Base-by-base conservation (phyloP, 108 stramenopile genomes). In the Nannochloropsis salina region DNA sequence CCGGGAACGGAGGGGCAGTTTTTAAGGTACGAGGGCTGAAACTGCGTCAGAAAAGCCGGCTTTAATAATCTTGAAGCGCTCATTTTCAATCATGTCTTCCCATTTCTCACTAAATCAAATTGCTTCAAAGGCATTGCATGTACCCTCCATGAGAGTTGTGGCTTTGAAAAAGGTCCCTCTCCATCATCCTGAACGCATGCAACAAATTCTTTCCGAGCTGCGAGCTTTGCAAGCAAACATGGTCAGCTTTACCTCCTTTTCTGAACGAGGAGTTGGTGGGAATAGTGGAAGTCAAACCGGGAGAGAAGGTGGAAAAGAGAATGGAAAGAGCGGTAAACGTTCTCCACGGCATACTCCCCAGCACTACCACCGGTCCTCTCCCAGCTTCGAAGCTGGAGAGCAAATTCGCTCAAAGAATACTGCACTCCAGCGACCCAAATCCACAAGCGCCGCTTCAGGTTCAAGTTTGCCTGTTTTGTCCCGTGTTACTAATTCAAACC, bases 101-200 rank as follows among this genome's bases (percentile, higher is more conserved):
- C 4, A 74, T 74, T 4, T 74, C 61, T 6, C 61, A 2, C 61
- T n/a, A 2, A 31, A 31, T 1, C 31, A 31, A 31, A 31, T 31
- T 31, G 31, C 31, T n/a, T 3, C n/a, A n/a, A 0, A 74, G 61
- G 61, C 61, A n/a, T n/a, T 74, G 8, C 61, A 74, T 6, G 61
- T 74, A n/a, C 61, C 61, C 61, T n/a, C 61, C 61, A 74, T 74
- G 61, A 74, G n/a, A 6, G 61, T 74, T n/a, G 61, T 74, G 61
- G 61, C 61, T n/a, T n/a, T 74, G 20, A 74, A 74, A n/a, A 74
- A 74, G 61, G 61, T 74, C 61, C 61, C 61, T 74, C 61, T 74
- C 61, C 61, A 74, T n/a, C 61, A 74, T n/a, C 61, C 61, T n/a
- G 61, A 74, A n/a, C 61, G 61, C 20, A 74, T 74, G 61, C 61